Evolutionary conservation across 1,284 basidiomycete species (phyloP).

Genomic region (Irpex rosettiformis): DNA sequence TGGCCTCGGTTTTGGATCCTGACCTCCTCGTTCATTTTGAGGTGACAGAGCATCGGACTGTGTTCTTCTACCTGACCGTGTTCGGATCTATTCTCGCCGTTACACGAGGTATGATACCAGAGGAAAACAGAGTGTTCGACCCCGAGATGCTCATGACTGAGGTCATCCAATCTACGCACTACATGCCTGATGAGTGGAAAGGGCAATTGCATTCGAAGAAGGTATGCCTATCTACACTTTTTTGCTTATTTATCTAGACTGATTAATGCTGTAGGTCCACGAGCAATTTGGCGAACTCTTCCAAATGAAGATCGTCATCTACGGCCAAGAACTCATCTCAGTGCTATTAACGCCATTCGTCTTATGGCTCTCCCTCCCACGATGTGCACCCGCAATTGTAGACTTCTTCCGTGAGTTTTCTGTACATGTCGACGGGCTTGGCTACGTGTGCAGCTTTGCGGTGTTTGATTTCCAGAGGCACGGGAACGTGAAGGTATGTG

Average conservation of each 20-base stretch:
- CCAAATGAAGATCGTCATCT: constrained; percentile 84
- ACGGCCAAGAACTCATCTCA: constrained; percentile 84
- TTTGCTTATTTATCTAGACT: constrained; percentile 7
- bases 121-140: constrained; percentile 91
- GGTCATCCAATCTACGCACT: constrained; percentile 92
- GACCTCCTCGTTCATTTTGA: constrained; percentile 93
- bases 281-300: constrained; percentile 88
- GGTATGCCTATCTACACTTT: constrained; percentile 36
- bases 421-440: constrained; percentile 93
- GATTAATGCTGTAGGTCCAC: constrained; percentile 61
- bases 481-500: constrained; percentile 73
- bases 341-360: constrained; percentile 94
- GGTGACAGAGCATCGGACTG: constrained; percentile 89
- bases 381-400: constrained; percentile 83
- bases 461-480: constrained; percentile 96
- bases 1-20: constrained; percentile 90
- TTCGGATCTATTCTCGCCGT: constrained; percentile 89
- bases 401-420: constrained; percentile 98
- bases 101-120: constrained; percentile 92
- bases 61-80: constrained; percentile 88
- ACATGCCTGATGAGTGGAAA: constrained; percentile 92
- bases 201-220: constrained; percentile 85
- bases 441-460: constrained; percentile 97
- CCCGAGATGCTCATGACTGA: constrained; percentile 90
- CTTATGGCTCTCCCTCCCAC: constrained; percentile 88